phyloP scores from a whole-genome alignment of 2,329 filamentous ascomycete genomes.

The Grosmannia clavigera region DNA sequence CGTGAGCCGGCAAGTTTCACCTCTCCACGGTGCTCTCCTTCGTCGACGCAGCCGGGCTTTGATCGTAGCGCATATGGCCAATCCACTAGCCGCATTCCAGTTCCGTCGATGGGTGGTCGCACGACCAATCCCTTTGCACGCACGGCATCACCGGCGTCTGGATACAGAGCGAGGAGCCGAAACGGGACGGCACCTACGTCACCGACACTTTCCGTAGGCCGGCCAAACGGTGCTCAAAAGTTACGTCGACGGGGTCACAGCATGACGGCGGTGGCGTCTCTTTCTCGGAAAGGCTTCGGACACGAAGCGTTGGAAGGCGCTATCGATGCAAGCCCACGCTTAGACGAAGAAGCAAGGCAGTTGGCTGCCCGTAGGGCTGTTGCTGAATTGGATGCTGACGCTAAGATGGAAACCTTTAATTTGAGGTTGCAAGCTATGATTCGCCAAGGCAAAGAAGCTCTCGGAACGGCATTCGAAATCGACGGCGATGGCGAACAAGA shows the following conservation, averaged over 20 bases:
- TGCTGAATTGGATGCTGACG: conserved; percentile 68
- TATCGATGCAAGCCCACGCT: conserved; percentile 33
- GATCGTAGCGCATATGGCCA: background rate
- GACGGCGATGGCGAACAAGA: conserved; percentile 24
- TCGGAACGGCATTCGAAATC: conserved; percentile 63
- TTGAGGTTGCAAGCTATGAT: conserved; percentile 76
- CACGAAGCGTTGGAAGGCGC: background rate
- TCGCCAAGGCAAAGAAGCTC: conserved; percentile 70
- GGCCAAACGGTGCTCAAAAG: conserved; percentile 18
- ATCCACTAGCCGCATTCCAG: conserved; percentile 30
- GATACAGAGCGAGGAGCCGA: background rate
- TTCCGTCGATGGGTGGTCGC: conserved; percentile 13
- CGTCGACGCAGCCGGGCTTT: conserved; percentile 8
- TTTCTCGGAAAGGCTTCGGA: conserved; percentile 3
- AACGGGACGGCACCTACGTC: conserved; percentile 15
- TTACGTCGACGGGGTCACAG: conserved; percentile 36
- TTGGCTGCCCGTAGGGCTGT: conserved; percentile 59
- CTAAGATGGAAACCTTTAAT: conserved; percentile 69
- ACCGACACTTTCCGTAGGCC: conserved; percentile 6
- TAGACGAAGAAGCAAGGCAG: conserved; percentile 56
- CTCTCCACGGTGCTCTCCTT: conserved; percentile 29
- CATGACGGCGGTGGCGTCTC: conserved; percentile 28
- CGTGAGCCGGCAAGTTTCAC: conserved; percentile 42
- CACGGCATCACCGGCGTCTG: conserved; percentile 1
- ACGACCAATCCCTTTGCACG: conserved; percentile 8